These are phyloP conservation scores for Rhododendron vialii DNA, from an alignment of 148 eudicot genomes.

Conservation along the genomic window DNA sequence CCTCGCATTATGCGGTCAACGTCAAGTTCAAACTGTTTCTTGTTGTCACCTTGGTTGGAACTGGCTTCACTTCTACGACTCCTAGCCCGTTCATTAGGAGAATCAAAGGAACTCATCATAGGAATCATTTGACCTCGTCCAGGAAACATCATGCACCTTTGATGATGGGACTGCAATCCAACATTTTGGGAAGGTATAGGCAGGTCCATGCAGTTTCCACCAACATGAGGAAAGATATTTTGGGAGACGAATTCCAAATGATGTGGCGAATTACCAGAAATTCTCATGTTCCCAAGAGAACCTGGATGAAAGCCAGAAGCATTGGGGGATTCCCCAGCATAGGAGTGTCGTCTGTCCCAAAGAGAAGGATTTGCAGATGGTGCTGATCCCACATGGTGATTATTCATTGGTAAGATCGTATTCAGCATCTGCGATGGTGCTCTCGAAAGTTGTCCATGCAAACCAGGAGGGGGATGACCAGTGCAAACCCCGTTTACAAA, in stretches of 20 bases:
- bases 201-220: slow-evolving; percentile 60
- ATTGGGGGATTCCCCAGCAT: slow-evolving; percentile 55
- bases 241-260: slow-evolving; percentile 51
- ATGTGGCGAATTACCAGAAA: slow-evolving; percentile 57
- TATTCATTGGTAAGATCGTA: slow-evolving; percentile 37
- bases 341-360: slow-evolving; percentile 63
- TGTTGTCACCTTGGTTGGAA: slow-evolving; percentile 58
- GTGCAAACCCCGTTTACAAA: slow-evolving; percentile 38
- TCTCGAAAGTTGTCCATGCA: slow-evolving; percentile 38
- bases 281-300: slow-evolving; percentile 57
- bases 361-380: slow-evolving; percentile 65
- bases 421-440: slow-evolving; percentile 55
- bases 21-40: slow-evolving; percentile 84
- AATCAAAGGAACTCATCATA: slow-evolving; percentile 51
- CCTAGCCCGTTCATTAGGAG: slow-evolving; percentile 56
- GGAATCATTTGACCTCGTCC: slow-evolving; percentile 57
- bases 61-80: slow-evolving; percentile 52
- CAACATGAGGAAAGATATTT: slow-evolving; percentile 44
- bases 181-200: slow-evolving; percentile 51
- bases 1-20: slow-evolving; percentile 65
- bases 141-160: slow-evolving; percentile 55
- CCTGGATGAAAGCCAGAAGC: slow-evolving; percentile 57
- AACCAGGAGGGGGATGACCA: slow-evolving; percentile 40
- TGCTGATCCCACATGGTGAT: slow-evolving; percentile 72
- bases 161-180: slow-evolving; percentile 49